These are phyloP conservation scores for Castanopsis chinensis DNA, from an alignment of 306 rosid genomes.

Conservation along the genomic window DNA sequence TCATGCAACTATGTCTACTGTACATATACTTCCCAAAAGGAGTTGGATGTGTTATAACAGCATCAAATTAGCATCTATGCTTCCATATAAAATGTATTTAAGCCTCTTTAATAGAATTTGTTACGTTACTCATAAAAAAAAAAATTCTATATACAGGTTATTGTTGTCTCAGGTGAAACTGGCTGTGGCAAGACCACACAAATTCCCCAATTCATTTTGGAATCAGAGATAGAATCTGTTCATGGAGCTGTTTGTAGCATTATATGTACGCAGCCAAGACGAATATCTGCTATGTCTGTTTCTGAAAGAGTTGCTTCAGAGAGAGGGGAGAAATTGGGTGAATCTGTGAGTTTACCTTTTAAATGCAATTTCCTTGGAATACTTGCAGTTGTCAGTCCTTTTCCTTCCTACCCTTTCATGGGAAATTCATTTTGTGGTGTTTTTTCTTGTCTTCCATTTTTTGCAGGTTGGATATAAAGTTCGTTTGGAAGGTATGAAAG, in stretches of 20 bases:
- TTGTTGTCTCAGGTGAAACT: constrained; percentile 88
- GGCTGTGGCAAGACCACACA: constrained; percentile 99
- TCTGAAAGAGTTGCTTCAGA: constrained; percentile 95
- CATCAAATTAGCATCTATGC: background rate
- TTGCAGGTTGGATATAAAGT: constrained; percentile 94
- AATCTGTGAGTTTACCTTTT: constrained; percentile 71
- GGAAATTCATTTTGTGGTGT: constrained; percentile 1
- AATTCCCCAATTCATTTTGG: constrained; percentile 94
- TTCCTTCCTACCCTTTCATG: constrained; percentile 8
- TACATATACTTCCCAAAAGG: background rate
- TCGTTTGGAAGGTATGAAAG: constrained; percentile 92
- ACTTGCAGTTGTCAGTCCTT: background rate
- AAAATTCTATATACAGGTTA: constrained; percentile 51
- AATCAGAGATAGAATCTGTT: constrained; percentile 73
- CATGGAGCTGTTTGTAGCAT: constrained; percentile 80
- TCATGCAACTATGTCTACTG: background rate
- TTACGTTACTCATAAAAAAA: no score
- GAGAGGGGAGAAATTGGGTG: constrained; percentile 95
- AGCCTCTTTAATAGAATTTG: background rate
- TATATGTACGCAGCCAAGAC: constrained; percentile 95
- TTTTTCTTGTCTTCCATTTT: constrained; percentile 19
- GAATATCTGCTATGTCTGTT: constrained; percentile 95
- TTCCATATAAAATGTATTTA: background rate
- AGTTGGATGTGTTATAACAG: background rate
- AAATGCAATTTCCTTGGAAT: constrained; percentile 11